Evolutionary conservation across 108 stramenopile genomes (phyloP).

Genomic region (Conticribra weissflogii): DNA sequence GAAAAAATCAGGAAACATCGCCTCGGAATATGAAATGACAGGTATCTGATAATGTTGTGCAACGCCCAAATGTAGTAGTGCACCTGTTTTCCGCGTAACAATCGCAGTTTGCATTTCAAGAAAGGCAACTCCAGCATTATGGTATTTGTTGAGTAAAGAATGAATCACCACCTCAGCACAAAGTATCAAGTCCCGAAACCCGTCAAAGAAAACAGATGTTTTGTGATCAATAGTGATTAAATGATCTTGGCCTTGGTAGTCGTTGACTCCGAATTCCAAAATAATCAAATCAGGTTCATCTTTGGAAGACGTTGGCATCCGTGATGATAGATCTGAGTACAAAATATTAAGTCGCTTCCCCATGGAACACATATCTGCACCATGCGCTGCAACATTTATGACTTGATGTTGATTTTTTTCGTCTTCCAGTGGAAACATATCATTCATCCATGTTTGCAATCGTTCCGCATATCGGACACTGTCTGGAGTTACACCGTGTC

Average conservation of each 20-base stretch:
- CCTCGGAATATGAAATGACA: conserved; percentile 62
- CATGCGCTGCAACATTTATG: conserved; percentile 60
- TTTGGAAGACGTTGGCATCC: conserved; percentile 37
- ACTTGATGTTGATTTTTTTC: conserved; percentile 38
- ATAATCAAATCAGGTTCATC: conserved; percentile 55
- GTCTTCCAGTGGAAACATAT: conserved; percentile 48
- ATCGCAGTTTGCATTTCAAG: conserved; percentile 71
- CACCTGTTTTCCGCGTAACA: conserved; percentile 54
- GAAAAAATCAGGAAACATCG: conserved; percentile 57
- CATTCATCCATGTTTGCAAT: conserved; percentile 65
- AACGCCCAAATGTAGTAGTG: conserved; percentile 63
- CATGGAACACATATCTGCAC: conserved; percentile 66
- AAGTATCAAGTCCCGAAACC: conserved; percentile 53
- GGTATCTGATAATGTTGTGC: conserved; percentile 75
- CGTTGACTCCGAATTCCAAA: conserved; percentile 69
- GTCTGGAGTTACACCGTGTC: conserved; percentile 48
- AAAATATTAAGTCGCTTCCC: conserved; percentile 59
- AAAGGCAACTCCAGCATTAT: conserved; percentile 54
- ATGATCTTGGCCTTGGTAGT: conserved; percentile 77
- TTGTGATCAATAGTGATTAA: conserved; percentile 48
- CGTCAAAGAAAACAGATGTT: conserved; percentile 66
- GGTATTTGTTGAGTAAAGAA: conserved; percentile 45
- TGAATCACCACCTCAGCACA: conserved; percentile 65
- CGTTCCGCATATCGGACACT: conserved; percentile 42
- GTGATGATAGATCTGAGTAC: conserved; percentile 45